phyloP scores from a whole-genome alignment of 768 basidiomycete genomes.

The Kockovaella imperatae region DNA sequence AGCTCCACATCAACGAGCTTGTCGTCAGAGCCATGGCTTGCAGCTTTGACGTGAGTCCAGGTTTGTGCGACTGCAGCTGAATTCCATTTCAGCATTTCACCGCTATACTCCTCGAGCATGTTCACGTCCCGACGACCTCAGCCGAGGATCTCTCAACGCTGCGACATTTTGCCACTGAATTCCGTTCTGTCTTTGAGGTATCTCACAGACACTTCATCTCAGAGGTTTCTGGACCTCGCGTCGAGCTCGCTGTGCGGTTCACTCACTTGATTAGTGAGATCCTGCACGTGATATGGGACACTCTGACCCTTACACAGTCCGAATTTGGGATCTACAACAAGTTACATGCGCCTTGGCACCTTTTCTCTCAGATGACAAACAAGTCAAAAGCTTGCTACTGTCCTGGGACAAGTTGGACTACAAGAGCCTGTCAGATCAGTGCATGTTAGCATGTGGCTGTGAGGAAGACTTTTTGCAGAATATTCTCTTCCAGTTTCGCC shows the following conservation, averaged over 20 bases:
- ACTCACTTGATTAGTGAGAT: slow-evolving; percentile 29
- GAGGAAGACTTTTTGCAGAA: slow-evolving; percentile 76
- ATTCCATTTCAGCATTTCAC: background rate
- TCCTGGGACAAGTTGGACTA: slow-evolving; percentile 27
- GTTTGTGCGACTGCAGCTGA: too few relatives aligned
- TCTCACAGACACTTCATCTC: slow-evolving; percentile 5
- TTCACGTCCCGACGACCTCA: background rate
- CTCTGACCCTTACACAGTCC: slow-evolving; percentile 9
- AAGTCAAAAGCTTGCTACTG: slow-evolving; percentile 13
- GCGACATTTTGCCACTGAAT: slow-evolving; percentile 8
- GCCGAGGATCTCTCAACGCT: background rate
- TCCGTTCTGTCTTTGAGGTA: slow-evolving; percentile 17
- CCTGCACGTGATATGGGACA: background rate
- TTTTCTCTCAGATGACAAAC: slow-evolving; percentile 13
- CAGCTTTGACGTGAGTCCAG: slow-evolving; percentile 77
- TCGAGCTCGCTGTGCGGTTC: slow-evolving; percentile 20
- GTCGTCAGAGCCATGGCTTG: slow-evolving; percentile 87
- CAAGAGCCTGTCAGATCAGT: slow-evolving; percentile 15
- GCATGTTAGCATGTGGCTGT: slow-evolving; percentile 17
- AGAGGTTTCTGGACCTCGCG: slow-evolving; percentile 18
- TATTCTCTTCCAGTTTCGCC: slow-evolving; percentile 44
- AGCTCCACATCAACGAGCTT: slow-evolving; percentile 74
- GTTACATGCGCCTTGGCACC: slow-evolving; percentile 18
- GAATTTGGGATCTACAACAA: slow-evolving; percentile 25
- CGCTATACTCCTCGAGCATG: background rate